Conservation (phyloP, 2,329 filamentous ascomycete species). For the Hymenoscyphus repandus region DNA sequence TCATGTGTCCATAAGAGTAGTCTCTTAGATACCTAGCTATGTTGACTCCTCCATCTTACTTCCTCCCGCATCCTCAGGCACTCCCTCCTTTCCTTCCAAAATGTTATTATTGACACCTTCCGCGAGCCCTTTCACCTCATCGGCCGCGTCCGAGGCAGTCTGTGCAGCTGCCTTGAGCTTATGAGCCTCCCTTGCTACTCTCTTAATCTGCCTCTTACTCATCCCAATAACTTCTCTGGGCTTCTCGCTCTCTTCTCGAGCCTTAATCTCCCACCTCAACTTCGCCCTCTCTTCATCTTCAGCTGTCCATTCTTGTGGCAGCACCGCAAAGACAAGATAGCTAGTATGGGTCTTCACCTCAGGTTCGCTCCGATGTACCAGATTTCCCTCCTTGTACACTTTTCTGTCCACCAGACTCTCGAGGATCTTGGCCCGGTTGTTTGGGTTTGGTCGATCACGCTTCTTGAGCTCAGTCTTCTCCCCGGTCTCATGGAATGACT, state of each 20-base stretch:
- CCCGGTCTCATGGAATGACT: slow-evolving; percentile 51
- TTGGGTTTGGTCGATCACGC: slow-evolving; percentile 32
- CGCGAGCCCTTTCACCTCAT: too few species aligned
- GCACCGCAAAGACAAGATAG: slow-evolving; percentile 88
- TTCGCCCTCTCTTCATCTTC: slow-evolving; percentile 70
- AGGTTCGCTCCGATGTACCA: slow-evolving; percentile 76
- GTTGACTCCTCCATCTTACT: too few species aligned
- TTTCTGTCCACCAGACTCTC: slow-evolving; percentile 40
- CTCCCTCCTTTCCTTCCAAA: too few species aligned
- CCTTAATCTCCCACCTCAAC: slow-evolving; percentile 45
- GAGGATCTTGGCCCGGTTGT: slow-evolving; percentile 29
- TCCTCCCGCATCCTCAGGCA: too few species aligned
- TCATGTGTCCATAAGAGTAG: too few species aligned
- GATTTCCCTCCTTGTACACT: slow-evolving; percentile 67
- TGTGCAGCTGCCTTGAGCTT: slow-evolving; percentile 3
- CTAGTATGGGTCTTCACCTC: slow-evolving; percentile 95
- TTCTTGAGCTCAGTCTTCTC: slow-evolving; percentile 25
- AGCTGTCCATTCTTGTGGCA: slow-evolving; percentile 81
- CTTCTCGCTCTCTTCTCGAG: slow-evolving; percentile 15
- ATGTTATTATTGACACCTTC: too few species aligned
- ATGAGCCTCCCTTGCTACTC: slow-evolving; percentile 18
- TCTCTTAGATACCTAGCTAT: too few species aligned
- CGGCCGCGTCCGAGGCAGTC: too few species aligned
- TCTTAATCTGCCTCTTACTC: slow-evolving; percentile 26
- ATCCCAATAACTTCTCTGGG: slow-evolving; percentile 11